Evolutionary conservation across 2,329 filamentous ascomycete genomes (phyloP).

Genomic region (Paraconiothyrium brasiliense): DNA sequence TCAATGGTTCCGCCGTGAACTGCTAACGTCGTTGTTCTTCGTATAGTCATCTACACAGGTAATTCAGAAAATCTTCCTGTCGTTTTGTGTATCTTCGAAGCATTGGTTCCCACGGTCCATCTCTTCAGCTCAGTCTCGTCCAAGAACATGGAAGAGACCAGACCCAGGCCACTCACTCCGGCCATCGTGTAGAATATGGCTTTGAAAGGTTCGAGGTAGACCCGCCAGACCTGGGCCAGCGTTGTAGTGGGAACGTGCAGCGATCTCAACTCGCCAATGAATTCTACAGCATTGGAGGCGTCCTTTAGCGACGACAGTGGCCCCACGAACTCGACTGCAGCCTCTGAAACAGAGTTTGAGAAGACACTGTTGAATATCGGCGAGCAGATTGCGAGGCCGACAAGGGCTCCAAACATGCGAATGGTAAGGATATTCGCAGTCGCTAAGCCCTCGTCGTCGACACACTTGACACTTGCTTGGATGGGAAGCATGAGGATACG

Average conservation of each 20-base stretch:
- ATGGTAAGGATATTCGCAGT: slow-evolving; percentile 45
- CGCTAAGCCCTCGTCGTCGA: slow-evolving; percentile 48
- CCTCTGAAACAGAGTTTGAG: too few relatives aligned
- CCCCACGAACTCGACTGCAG: too few relatives aligned
- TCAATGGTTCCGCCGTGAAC: slow-evolving; percentile 73
- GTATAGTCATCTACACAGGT: too few relatives aligned
- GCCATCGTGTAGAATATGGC: background rate
- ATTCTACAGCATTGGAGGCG: too few relatives aligned
- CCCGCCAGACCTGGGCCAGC: background rate
- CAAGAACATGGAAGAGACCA: background rate
- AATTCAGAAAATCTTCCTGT: background rate
- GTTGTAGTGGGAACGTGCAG: background rate
- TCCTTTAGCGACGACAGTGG: too few relatives aligned
- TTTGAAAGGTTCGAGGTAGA: slow-evolving; percentile 2
- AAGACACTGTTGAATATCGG: slow-evolving; percentile 39
- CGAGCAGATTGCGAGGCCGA: slow-evolving; percentile 48
- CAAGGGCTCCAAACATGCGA: slow-evolving; percentile 48
- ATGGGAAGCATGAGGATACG: background rate
- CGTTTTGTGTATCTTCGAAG: background rate
- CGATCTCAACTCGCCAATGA: background rate
- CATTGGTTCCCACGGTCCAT: background rate
- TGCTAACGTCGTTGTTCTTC: slow-evolving; percentile 61
- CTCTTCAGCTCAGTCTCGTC: background rate
- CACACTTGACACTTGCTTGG: slow-evolving; percentile 5
- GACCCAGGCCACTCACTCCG: background rate